Conservation (phyloP, 345 rosid genomes). For the Lagerstroemia speciosa region DNA sequence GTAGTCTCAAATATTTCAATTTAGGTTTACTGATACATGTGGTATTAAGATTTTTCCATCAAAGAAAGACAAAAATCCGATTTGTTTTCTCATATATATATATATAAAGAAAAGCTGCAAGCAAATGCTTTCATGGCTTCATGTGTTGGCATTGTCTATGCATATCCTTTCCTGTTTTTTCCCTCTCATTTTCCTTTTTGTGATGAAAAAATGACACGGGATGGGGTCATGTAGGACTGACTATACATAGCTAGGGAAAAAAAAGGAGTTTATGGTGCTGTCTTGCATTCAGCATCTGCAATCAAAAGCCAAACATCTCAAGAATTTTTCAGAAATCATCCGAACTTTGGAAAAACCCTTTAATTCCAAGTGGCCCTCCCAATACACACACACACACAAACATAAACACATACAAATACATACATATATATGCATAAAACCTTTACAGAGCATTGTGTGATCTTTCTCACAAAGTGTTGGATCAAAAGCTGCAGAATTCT, state of each 20-base stretch:
- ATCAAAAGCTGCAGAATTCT: not conserved
- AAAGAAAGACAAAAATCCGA: not conserved
- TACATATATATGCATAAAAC: constrained; percentile 13
- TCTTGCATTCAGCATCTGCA: constrained; percentile 40
- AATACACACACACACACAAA: too few species aligned
- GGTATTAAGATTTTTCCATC: not conserved
- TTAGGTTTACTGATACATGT: too few species aligned
- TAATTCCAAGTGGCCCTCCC: constrained; percentile 17
- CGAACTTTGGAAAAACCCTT: constrained; percentile 35
- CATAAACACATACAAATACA: not conserved
- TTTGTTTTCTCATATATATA: too few species aligned
- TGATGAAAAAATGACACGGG: constrained; percentile 8
- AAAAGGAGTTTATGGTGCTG: constrained; percentile 18
- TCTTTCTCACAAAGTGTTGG: not conserved
- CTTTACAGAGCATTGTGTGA: constrained; percentile 3
- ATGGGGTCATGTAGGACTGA: constrained; percentile 6
- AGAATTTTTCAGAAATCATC: constrained; percentile 19
- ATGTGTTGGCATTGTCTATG: not conserved
- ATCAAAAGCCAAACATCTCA: constrained; percentile 20
- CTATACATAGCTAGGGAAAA: not conserved
- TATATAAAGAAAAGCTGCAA: not conserved
- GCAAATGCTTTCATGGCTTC: not conserved
- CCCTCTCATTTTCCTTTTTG: constrained; percentile 6
- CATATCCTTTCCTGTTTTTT: not conserved
- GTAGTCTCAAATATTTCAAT: too few species aligned